Evolutionary conservation across 768 basidiomycete genomes (phyloP).

Genomic region (Leccinum longicurvipes): DNA sequence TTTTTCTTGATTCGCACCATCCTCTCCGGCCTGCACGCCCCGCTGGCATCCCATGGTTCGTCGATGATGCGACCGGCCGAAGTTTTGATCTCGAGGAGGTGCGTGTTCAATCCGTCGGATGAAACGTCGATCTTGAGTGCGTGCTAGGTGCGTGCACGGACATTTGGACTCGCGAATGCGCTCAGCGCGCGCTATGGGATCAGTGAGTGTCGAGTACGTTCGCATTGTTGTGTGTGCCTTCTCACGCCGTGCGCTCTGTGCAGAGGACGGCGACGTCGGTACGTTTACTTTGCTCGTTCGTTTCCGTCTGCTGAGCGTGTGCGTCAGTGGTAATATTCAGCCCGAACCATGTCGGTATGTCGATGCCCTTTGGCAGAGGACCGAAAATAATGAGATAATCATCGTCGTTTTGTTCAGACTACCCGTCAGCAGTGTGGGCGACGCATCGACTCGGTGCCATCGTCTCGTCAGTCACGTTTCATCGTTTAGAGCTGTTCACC

Average conservation of each 20-base stretch:
- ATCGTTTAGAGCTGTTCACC: neutral
- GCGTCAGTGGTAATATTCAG: constrained; percentile 57
- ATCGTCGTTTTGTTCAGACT: constrained; percentile 41
- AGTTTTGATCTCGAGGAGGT: constrained; percentile 48
- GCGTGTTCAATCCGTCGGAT: constrained; percentile 3
- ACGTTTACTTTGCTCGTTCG: constrained; percentile 10
- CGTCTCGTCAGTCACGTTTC: constrained; percentile 45
- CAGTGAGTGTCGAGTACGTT: constrained; percentile 33
- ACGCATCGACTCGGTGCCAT: constrained; percentile 55
- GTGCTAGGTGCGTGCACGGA: constrained; percentile 39
- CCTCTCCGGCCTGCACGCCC: constrained; percentile 45
- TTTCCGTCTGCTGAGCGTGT: constrained; percentile 3
- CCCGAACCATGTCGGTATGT: constrained; percentile 59
- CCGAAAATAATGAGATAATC: neutral
- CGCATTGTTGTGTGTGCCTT: neutral
- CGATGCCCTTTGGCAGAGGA: neutral
- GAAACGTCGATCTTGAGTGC: neutral
- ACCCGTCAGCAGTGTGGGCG: constrained; percentile 56
- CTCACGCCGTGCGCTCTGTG: neutral
- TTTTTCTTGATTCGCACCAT: constrained; percentile 49
- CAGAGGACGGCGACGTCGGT: constrained; percentile 56
- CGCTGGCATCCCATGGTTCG: constrained; percentile 49
- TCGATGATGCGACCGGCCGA: constrained; percentile 54
- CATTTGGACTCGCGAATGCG: constrained; percentile 52
- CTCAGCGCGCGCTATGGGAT: constrained; percentile 47